Percentiles rank a stretch among this genome's conserved stretches.
These are phyloP conservation scores for Emericellopsis cladophorae DNA, from an alignment of 2,329 filamentous ascomycete species.

Conservation along the genomic window DNA sequence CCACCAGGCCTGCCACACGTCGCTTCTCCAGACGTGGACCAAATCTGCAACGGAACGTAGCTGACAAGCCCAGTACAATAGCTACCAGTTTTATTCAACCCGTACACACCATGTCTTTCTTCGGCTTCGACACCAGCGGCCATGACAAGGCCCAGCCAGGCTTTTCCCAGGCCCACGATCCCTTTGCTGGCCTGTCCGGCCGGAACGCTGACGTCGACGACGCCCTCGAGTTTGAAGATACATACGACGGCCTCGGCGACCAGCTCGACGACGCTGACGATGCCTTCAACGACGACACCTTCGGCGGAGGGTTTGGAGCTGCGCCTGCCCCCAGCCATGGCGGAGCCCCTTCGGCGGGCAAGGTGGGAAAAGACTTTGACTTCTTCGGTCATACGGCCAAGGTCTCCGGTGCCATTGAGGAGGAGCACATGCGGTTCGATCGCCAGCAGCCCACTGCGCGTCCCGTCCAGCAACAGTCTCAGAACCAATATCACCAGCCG, in stretches of 20 bases:
- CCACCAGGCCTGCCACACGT: background rate
- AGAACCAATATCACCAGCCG: slow-evolving; percentile 8
- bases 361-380: slow-evolving; percentile 86
- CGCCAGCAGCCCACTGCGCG: slow-evolving; percentile 53
- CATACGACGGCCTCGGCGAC: slow-evolving; percentile 88
- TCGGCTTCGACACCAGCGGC: slow-evolving; percentile 63
- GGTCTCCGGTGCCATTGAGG: slow-evolving; percentile 73
- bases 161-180: slow-evolving; percentile 74
- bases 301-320: slow-evolving; percentile 37
- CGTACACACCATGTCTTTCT: slow-evolving; percentile 63
- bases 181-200: slow-evolving; percentile 71
- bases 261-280: slow-evolving; percentile 86
- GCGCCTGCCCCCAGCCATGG: slow-evolving; percentile 23
- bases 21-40: background rate
- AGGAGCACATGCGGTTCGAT: slow-evolving; percentile 78
- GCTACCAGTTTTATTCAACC: background rate
- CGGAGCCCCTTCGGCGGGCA: slow-evolving; percentile 17
- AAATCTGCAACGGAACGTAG: background rate
- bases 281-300: slow-evolving; percentile 94
- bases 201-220: slow-evolving; percentile 46
- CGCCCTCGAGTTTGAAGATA: slow-evolving; percentile 78
- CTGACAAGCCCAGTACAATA: background rate
- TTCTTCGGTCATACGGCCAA: slow-evolving; percentile 90
- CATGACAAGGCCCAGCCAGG: slow-evolving; percentile 61
- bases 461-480: slow-evolving; percentile 8